Evolutionary conservation across 306 rosid species (phyloP).

Genomic region (Quercus wislizeni): DNA sequence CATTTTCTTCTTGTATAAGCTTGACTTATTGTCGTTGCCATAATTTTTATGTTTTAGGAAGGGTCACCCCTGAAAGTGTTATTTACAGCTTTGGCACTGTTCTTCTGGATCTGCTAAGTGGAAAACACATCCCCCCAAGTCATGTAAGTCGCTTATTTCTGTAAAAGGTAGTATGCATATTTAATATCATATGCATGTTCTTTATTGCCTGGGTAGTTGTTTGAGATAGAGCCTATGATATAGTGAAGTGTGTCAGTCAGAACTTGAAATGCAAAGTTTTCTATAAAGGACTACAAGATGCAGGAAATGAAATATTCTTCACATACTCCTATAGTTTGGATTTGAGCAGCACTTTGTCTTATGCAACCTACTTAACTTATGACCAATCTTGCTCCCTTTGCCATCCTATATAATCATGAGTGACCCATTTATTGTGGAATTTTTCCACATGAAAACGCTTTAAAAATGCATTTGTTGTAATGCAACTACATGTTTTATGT

Average conservation of each 20-base stretch:
- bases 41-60: slow-evolving; percentile 49
- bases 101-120: slow-evolving; percentile 93
- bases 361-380: background rate
- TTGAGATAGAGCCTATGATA: background rate
- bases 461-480: background rate
- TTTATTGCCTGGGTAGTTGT: background rate
- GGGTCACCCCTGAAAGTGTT: slow-evolving; percentile 98
- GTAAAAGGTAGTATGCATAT: background rate
- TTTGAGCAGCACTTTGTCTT: slow-evolving; percentile 10
- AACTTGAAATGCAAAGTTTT: slow-evolving; percentile 1
- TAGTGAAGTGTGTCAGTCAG: slow-evolving; percentile 1
- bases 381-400: background rate
- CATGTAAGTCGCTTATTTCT: slow-evolving; percentile 58
- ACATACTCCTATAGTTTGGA: background rate
- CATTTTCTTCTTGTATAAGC: slow-evolving; percentile 1
- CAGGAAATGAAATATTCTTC: background rate
- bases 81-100: slow-evolving; percentile 96
- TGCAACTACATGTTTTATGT: background rate
- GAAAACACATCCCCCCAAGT: slow-evolving; percentile 98
- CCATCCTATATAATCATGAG: background rate
- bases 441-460: background rate
- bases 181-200: background rate
- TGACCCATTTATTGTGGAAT: background rate
- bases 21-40: slow-evolving; percentile 4
- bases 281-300: background rate